These are phyloP conservation scores for Setaria viridis DNA, from an alignment of 202 grass and related monocot species.

Conservation along the genomic window DNA sequence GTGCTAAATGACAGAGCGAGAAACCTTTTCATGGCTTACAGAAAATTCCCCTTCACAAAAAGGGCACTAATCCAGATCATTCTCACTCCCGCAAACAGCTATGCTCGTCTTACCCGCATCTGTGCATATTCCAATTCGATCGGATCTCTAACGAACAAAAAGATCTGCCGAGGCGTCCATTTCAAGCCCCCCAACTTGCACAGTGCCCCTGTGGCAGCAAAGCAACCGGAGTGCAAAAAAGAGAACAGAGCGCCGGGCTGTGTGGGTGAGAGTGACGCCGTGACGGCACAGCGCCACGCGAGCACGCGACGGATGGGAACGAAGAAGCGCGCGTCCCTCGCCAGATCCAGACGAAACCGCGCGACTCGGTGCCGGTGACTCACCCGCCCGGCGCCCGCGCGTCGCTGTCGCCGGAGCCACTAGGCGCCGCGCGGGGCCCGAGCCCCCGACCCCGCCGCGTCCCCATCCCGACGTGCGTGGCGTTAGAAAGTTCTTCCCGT, in stretches of 20 bases:
- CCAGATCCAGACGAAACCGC: constrained; percentile 1
- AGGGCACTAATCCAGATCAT: not conserved
- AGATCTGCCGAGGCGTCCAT: not conserved
- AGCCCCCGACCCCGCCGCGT: no score
- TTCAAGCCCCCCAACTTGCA: not conserved
- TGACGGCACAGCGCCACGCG: not conserved
- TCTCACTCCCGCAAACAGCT: not conserved
- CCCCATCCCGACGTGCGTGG: not conserved
- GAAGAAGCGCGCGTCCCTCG: not conserved
- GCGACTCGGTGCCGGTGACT: not conserved
- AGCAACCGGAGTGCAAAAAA: not conserved
- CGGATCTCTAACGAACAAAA: not conserved
- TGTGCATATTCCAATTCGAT: not conserved
- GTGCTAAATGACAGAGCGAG: not conserved
- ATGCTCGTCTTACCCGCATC: not conserved
- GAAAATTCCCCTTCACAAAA: not conserved
- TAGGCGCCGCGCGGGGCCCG: not conserved
- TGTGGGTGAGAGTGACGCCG: not conserved
- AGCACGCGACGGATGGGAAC: not conserved
- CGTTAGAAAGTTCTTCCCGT: constrained; percentile 46
- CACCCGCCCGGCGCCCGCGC: not conserved
- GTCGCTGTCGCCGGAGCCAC: not conserved
- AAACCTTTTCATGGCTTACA: not conserved
- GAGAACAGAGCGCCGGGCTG: not conserved
- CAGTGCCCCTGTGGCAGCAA: not conserved